Evolutionary conservation across 805 yeast genomes (phyloP), one percentile per base, ranked within the genome.

Genomic region (Candida coleopterorum): DNA sequence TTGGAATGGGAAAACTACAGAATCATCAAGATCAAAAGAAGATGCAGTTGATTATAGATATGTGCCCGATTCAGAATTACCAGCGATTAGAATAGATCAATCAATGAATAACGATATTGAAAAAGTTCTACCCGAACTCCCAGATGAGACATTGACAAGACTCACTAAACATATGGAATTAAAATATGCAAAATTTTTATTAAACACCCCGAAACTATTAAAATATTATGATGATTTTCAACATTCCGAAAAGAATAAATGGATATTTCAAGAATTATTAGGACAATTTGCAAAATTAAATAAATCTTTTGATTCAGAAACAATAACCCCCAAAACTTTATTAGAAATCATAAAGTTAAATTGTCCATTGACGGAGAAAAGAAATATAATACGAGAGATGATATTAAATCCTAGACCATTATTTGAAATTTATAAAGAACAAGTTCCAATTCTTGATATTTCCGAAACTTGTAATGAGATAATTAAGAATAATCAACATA

Each of bases 11-110:
- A 58, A 58, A 3, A 62, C 67, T 28, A 90, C 97, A 0, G 66
- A 72, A 30, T 69, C 74, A 34, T 60, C 83, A 34, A 74, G 98
- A 52, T 68, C 75, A 3, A 93, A 93, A 50, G 97, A 90, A 55
- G 74, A 75, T 26, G 74, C 85, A 0, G 72, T 85, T 9, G 98
- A 93, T 57, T 93, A 93, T 58, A 68, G 97, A 49, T 93, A 88
- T 53, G 81, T 90, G 72, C 96, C 97, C 0, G 98, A 93, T 55
- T 85, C 94, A 2, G 98, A 93, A 55, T 62, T 93, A 21, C 88
- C 93, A 0, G 56, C 61, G 1, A 59, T 89, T 4, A 41, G 49
- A 11, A 54, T 90, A 3, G 63, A 72, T 25, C 39, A 59, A 2
- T 52, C 53, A 0, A 70, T 81, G 4, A 50, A 72, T 0, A 47